phyloP scores from a whole-genome alignment of 441 rosid genomes.

The Adansonia rubrostipa region DNA sequence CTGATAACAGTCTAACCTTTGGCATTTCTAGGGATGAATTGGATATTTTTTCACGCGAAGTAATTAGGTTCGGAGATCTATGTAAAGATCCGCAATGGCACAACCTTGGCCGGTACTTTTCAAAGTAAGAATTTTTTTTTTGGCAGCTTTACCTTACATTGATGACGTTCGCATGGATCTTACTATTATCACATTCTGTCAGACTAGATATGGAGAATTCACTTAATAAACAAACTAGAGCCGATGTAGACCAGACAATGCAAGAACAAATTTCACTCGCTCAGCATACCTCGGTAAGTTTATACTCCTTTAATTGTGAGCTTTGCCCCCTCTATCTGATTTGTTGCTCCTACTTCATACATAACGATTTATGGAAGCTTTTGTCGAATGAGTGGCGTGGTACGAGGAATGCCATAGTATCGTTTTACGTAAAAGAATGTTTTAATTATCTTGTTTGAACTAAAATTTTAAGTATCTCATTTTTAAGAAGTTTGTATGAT shows the following conservation, averaged over 20 bases:
- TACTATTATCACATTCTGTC: slow-evolving; percentile 32
- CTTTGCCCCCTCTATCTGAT: slow-evolving; percentile 5
- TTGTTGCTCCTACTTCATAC: neutral
- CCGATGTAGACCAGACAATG: slow-evolving; percentile 63
- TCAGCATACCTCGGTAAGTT: slow-evolving; percentile 77
- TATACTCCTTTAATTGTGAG: neutral
- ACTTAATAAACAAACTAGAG: slow-evolving; percentile 38
- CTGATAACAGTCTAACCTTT: neutral
- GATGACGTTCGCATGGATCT: slow-evolving; percentile 25
- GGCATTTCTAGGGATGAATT: slow-evolving; percentile 71
- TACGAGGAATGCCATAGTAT: neutral
- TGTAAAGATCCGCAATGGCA: slow-evolving; percentile 95
- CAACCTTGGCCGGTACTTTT: slow-evolving; percentile 70
- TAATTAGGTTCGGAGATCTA: slow-evolving; percentile 78
- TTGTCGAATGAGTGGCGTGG: neutral
- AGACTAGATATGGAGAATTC: slow-evolving; percentile 64
- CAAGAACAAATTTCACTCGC: slow-evolving; percentile 69
- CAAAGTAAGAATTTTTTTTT: slow-evolving; percentile 46
- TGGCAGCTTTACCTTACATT: neutral
- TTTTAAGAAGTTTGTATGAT: neutral
- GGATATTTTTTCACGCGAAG: slow-evolving; percentile 72
- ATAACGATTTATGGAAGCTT: neutral
- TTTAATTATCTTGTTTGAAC: neutral
- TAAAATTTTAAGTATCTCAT: neutral
- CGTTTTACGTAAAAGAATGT: neutral